Evolutionary conservation across 345 rosid genomes (phyloP).

Genomic region (Hibiscus syriacus): DNA sequence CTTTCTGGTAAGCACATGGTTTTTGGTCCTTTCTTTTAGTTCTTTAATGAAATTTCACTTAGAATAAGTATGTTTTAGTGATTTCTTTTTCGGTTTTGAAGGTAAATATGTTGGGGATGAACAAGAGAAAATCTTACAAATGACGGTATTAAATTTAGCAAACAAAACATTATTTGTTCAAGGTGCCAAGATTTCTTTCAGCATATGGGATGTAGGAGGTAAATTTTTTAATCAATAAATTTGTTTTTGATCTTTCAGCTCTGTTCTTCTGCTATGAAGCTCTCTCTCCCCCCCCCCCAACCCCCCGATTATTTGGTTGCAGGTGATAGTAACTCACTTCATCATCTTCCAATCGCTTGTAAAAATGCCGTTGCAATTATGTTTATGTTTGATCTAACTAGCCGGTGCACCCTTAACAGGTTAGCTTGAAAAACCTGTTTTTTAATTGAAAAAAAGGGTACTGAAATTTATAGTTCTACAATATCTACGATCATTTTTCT

Average conservation of each 20-base stretch:
- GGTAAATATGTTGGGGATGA: slow-evolving; percentile 81
- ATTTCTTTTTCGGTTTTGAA: slow-evolving; percentile 19
- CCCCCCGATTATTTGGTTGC: background rate
- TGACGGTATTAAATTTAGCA: slow-evolving; percentile 71
- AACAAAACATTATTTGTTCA: slow-evolving; percentile 74
- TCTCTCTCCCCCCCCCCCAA: no score
- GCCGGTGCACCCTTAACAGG: slow-evolving; percentile 92
- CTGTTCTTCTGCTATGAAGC: no score
- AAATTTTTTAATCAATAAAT: no score
- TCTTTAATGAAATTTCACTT: background rate
- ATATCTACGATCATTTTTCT: no score
- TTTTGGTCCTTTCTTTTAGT: background rate
- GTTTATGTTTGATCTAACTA: slow-evolving; percentile 96
- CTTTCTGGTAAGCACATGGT: slow-evolving; percentile 50
- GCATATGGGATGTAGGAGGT: no score
- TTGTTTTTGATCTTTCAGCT: no score
- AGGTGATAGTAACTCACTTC: slow-evolving; percentile 52
- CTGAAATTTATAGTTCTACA: background rate
- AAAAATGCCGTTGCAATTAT: slow-evolving; percentile 93
- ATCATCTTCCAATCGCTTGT: slow-evolving; percentile 90
- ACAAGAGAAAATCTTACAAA: no score
- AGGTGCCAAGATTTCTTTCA: no score
- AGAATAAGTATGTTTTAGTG: background rate
- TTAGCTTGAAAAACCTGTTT: slow-evolving; percentile 9
- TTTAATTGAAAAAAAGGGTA: background rate